Base-by-base conservation (phyloP, 1,284 basidiomycete species). In the Marasmius oreades region DNA sequence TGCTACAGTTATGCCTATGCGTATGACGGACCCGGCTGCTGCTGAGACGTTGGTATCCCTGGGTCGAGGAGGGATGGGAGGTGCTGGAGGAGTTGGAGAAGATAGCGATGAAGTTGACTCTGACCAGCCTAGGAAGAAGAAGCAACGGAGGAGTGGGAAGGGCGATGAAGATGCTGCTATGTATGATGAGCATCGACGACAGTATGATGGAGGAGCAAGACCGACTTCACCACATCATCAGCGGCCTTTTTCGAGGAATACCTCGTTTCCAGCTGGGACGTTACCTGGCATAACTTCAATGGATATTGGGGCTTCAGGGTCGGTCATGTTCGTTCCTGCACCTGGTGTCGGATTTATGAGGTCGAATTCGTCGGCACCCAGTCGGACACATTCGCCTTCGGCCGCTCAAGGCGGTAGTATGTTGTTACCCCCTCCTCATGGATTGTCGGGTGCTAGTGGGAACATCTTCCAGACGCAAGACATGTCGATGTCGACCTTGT, bases 41-140 rank as follows among this genome's bases (percentile, higher is more conserved):
- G 90, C 90, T 12, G 90, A 92, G 70, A 85, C 89, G 2, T 81
- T 92, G 44, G 90, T 92, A 37, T 84, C 86, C 50, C 88, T 92
- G 23, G 87, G 89, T 20, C 81, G 88, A 18, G 74, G 72, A 46
- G 74, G 47, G 18, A 26, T 31, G 24, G 47, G 47, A 14, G 39
- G 39, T 14, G 39, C 72, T 36, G 73, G 74, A 11, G 69, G 70
- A 54, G 72, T 70, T 53, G 76, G 76, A 5, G 83, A 84, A 28
- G 85, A 84, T 57, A 84, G 79, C 59, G 85, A 83, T 44, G 81
- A 75, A 22, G 83, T 83, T 52, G 73, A 67, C 3, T 64, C 74
- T 5, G 74, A 76, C 51, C 81, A 81, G 63, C 84, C 80, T 48
- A 80, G 74, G 70, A 76, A 72, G 69, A 87, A 83, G 69, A 75